A percentile compares a stretch with the other conserved stretches of the same genome.
Conservation (phyloP, 208 protist genomes). For the Leishmania martiniquensis region DNA sequence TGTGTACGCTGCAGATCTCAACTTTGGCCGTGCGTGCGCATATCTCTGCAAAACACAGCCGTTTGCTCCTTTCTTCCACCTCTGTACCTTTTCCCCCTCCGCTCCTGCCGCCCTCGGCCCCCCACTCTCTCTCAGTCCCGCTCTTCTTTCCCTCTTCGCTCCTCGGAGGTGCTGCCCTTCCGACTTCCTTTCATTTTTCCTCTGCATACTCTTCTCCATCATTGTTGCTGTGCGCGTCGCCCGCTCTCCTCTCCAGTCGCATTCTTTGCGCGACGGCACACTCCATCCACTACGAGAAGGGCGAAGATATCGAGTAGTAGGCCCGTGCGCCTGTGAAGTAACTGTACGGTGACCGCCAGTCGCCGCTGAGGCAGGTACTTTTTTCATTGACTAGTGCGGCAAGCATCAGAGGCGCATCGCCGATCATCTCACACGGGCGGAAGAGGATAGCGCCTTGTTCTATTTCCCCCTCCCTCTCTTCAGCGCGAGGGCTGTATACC, state of each 20-base stretch:
- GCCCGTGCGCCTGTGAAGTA: neutral
- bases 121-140: neutral
- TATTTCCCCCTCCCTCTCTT: neutral
- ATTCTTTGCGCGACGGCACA: too few relatives aligned
- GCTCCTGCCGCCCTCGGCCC: neutral
- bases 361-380: neutral
- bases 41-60: neutral
- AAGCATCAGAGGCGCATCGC: neutral
- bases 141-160: neutral
- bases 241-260: neutral
- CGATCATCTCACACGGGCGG: neutral
- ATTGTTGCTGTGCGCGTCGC: neutral
- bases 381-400: neutral
- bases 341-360: neutral
- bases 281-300: neutral
- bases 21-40: neutral
- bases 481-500: neutral
- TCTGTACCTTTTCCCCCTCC: slow-evolving; percentile 11
- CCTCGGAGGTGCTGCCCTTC: neutral
- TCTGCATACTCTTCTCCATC: neutral
- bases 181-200: neutral
- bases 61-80: neutral
- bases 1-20: neutral
- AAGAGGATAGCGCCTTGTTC: neutral
- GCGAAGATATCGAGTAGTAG: neutral